These are phyloP conservation scores for Russula vinacea DNA, from an alignment of 768 basidiomycete species.

Conservation along the genomic window DNA sequence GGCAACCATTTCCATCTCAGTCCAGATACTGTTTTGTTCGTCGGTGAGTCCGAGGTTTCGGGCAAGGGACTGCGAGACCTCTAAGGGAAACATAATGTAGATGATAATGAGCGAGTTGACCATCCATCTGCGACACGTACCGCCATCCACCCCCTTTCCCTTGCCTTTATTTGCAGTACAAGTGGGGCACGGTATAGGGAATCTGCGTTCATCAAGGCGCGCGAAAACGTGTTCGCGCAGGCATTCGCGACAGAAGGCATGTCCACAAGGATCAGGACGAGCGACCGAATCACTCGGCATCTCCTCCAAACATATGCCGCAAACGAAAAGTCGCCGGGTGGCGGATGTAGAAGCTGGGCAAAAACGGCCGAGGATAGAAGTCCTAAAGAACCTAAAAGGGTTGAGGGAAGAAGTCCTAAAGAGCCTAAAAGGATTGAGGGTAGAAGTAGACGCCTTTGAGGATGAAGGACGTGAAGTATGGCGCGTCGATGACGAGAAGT, in stretches of 20 bases:
- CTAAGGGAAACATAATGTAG: not conserved
- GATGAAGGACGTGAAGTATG: not conserved
- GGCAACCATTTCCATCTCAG: slow-evolving; percentile 47
- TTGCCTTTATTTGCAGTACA: slow-evolving; percentile 41
- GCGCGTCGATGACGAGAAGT: not conserved
- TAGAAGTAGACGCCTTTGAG: not conserved
- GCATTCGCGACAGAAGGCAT: slow-evolving; percentile 56
- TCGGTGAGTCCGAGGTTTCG: slow-evolving; percentile 47
- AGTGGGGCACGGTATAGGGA: slow-evolving; percentile 59
- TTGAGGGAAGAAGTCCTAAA: not conserved
- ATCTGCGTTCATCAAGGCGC: slow-evolving; percentile 51
- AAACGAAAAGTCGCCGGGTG: slow-evolving; percentile 45
- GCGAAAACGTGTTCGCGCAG: slow-evolving; percentile 42
- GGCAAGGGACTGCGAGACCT: slow-evolving; percentile 46
- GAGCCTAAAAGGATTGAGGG: not conserved
- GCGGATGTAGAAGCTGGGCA: slow-evolving; percentile 34
- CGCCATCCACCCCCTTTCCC: slow-evolving; percentile 33
- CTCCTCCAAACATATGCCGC: slow-evolving; percentile 56
- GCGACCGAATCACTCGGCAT: slow-evolving; percentile 44
- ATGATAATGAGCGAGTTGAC: not conserved
- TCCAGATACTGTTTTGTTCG: slow-evolving; percentile 42
- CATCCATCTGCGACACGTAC: slow-evolving; percentile 33
- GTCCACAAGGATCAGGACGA: slow-evolving; percentile 46
- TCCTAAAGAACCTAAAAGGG: no score
- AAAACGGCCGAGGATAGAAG: no score